Base-by-base conservation (phyloP, 257 asterid genomes). In the Coffea canephora region DNA sequence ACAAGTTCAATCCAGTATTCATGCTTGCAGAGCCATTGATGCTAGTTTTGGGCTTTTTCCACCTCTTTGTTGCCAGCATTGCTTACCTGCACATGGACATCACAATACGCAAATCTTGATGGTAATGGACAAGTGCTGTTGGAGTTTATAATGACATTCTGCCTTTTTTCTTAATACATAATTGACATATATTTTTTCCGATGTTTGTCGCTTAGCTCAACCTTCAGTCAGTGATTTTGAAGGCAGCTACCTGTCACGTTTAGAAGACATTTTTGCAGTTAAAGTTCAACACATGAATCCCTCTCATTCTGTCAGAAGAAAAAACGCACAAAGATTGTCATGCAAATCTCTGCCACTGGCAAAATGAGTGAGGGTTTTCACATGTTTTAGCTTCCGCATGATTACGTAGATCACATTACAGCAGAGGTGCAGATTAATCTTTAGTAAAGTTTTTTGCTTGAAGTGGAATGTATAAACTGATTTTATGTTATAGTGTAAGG, bases 21-120 rank as follows among this genome's bases (percentile, higher is more conserved):
- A 96, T 96, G 99, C 96, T 96, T 48, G 99, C 98, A 1, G 99
- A 96, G 85, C 99, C 99, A 69, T 61, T 96, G 93, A 92, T 96
- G 97, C 87, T 96, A 49, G 86, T 55, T 78, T 85, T 96, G 69
- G 96, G 87, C 41, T 96, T 94, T 87, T 91, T 94, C 89, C 87
- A 94, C 41, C 85, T 92, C 84, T 96, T 96, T 78, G 66, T 84
- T 78, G 87, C 94, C 72, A 91, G 85, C 81, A 81, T 91, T 64
- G 92, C 93, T n/a, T 96, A 92, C 87, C 93, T 91, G 80, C 97
- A 92, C 87, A 80, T 88, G 65, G 99, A 94, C 84, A 89, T 94
- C 74, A 89, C 98, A 0, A 80, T 96, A 67, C 83, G 94, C 85
- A 94, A 94, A 87, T 78, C 34, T 64, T 77, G 67, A 82, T 54